A percentile compares a stretch with the other conserved stretches of the same genome.
phyloP scores from a whole-genome alignment of 139 green algal species.

The Deuterostichococcus epilithicus region DNA sequence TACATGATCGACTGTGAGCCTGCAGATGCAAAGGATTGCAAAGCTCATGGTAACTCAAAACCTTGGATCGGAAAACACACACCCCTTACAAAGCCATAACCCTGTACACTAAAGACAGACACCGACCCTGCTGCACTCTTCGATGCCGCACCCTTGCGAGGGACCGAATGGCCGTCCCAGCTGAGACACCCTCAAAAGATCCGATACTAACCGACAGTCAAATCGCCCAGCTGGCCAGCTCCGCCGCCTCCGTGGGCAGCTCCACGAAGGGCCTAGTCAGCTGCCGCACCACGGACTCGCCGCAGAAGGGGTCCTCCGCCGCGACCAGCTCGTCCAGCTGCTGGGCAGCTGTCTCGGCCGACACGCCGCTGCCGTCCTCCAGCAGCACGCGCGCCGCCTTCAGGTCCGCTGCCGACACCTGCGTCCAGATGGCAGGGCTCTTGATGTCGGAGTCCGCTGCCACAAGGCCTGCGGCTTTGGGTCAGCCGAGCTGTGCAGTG shows the following conservation, averaged over 20 bases:
- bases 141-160: too few relatives aligned
- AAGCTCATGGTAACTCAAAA: too few relatives aligned
- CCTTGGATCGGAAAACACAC: too few relatives aligned
- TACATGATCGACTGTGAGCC: too few relatives aligned
- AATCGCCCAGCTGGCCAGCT: not conserved
- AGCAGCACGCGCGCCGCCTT: constrained; percentile 1
- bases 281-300: not conserved
- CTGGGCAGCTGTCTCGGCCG: not conserved
- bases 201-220: not conserved
- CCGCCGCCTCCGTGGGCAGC: not conserved
- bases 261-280: not conserved
- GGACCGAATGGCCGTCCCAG: too few relatives aligned
- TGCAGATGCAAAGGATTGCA: too few relatives aligned
- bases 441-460: not conserved
- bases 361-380: not conserved
- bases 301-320: constrained; percentile 6
- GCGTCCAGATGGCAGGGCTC: not conserved
- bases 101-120: too few relatives aligned
- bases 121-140: too few relatives aligned
- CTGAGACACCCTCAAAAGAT: too few relatives aligned
- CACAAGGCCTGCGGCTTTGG: too few relatives aligned
- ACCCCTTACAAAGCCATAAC: too few relatives aligned
- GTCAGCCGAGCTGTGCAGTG: too few relatives aligned
- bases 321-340: not conserved
- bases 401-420: not conserved